Base-by-base conservation (phyloP, 139 green algal genomes). In the Chlamydomonas urium region DNA sequence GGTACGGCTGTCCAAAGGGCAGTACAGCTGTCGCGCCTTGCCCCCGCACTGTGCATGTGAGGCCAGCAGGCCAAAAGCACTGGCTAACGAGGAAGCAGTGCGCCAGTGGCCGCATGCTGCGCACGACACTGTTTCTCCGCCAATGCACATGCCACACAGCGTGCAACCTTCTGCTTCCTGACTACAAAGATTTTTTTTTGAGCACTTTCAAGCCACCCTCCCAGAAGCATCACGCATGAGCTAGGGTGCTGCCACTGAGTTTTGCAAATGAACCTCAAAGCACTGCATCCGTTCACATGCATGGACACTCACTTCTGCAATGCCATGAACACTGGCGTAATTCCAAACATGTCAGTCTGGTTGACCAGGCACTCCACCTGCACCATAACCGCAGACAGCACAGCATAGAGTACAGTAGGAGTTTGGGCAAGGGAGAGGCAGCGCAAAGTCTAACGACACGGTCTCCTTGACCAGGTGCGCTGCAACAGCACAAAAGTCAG, bases 281-380 rank as follows among this genome's bases (percentile, higher is more conserved):
- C 53, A 29, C 14, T 36, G n/a, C n/a, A 31, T 31, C 10, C 53
- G 8, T 26, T 6, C 14, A 63, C 6, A 14, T 42, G 4, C 32
- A 66, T 66, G 33, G n/a, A n/a, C n/a, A n/a, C 71, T n/a, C 45
- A 87, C 81, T 72, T 69, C 38, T 87, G 81, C 59, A 83, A 48
- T 17, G 81, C 72, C 61, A 87, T 65, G 75, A 82, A 87, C 34
- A 87, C 81, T 28, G 81, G 74, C 2, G 81, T 87, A 45, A 87
- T 76, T 35, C 78, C 78, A 17, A 61, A 78, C 23, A 73, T 73
- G 81, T 87, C 81, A 8, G 65, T 42, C 62, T 77, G 61, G 66
- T 87, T 87, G 34, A 81, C 69, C 4, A 83, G 45, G 14, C 48
- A 42, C 60, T 87, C 75, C 35, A 72, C 59, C 69, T 79, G 58